Evolutionary conservation across 192 early-diverging fungal genomes (phyloP), one percentile per base, ranked within the genome.

Genomic region (Pilaira anomala): DNA sequence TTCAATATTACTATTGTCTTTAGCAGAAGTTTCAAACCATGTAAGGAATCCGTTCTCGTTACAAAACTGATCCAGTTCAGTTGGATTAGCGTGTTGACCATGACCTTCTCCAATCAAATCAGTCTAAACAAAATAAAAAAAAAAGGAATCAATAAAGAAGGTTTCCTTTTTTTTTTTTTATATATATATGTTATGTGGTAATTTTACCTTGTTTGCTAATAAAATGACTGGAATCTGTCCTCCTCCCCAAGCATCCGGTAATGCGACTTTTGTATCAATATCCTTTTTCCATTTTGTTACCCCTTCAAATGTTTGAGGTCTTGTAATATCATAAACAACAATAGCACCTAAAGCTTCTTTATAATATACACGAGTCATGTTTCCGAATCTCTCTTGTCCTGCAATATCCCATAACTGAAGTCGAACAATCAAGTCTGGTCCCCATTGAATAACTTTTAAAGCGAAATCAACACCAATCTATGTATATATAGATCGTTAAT

Each of bases 401-500:
- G 83, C 83, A 65, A 85, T 85, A 67, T 85, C 83, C 83, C 83
- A 85, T 24, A 85, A 67, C 50, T 85, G 83, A 45, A 85, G 68
- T 63, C 81, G 69, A 28, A 85, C 75, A 21, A 81, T 76, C 1
- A 75, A 78, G 33, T 81, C 78, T 13, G 77, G 75, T 45, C 76
- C 77, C 77, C 78, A 83, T 44, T 81, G 76, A 30, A 85, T 76
- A 14, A 78, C 75, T 60, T 85, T 85, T 22, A 83, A 66, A 6
- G 83, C 83, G 69, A 85, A 85, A 49, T 85, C 83, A 24, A 85
- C 83, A 42, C 83, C 83, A 72, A 85, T 85, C 83, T 85, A n/a
- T n/a, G 50, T 21, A 45, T 4, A 28, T 25, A 21, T n/a, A 3
- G 30, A 6, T 18, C 7, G 13, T 6, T 60, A 24, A 7, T 11